phyloP scores from a whole-genome alignment of 1,284 basidiomycete genomes.

The Cutaneotrichosporon spelunceum region DNA sequence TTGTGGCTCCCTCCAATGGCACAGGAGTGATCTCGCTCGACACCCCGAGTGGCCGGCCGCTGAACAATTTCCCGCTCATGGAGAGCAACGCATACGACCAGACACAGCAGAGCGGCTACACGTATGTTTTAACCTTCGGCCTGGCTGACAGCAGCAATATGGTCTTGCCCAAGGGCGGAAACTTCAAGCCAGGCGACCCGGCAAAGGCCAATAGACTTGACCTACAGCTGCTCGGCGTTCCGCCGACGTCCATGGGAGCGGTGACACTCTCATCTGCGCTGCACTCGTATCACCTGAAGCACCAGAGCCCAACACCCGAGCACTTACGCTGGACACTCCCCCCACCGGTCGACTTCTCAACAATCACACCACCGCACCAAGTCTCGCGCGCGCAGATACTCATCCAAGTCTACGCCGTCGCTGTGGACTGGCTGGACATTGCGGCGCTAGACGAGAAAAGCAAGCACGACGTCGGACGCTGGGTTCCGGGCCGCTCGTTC shows the following conservation, averaged over 20 bases:
- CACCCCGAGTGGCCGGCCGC: background rate
- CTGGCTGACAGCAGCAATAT: slow-evolving; percentile 52
- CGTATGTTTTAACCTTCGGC: background rate
- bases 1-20: background rate
- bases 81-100: slow-evolving; percentile 38
- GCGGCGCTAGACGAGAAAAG: slow-evolving; percentile 59
- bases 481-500: slow-evolving; percentile 73
- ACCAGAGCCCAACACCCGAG: slow-evolving; percentile 47
- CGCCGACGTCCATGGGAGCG: slow-evolving; percentile 79
- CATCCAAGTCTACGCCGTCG: slow-evolving; percentile 81
- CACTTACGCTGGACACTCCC: slow-evolving; percentile 52
- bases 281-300: slow-evolving; percentile 17
- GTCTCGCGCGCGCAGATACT: slow-evolving; percentile 66
- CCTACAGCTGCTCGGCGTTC: slow-evolving; percentile 67
- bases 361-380: slow-evolving; percentile 69
- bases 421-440: slow-evolving; percentile 68
- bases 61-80: slow-evolving; percentile 23
- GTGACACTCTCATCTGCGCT: slow-evolving; percentile 56
- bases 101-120: slow-evolving; percentile 13
- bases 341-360: slow-evolving; percentile 59
- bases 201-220: slow-evolving; percentile 57
- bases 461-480: slow-evolving; percentile 45
- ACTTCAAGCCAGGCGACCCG: slow-evolving; percentile 50
- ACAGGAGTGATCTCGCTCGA: slow-evolving; percentile 10
- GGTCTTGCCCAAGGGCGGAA: slow-evolving; percentile 61